Base-by-base conservation (phyloP, 2,329 filamentous ascomycete species). In the Arthrobotrys sinensis region DNA sequence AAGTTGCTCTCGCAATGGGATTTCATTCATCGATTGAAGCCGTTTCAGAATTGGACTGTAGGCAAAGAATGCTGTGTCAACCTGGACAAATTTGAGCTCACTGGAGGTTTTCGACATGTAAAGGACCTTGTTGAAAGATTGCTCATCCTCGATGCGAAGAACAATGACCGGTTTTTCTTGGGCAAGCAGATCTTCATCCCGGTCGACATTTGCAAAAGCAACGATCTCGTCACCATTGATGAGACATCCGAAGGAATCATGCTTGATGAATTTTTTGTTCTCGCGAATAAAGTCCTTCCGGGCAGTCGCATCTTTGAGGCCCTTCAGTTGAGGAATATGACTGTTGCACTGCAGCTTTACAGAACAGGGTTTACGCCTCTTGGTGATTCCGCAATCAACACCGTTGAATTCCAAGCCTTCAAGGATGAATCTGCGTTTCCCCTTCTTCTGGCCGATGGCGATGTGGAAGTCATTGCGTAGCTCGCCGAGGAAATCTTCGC, bases 401-500 rank as follows among this genome's bases (percentile, higher is more conserved):
- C 82, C 84, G 0, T 81, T 68, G 0, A 88, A 81, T 0, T 62
- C 46, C 2, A 90, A 81, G 0, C 84, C 78, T 0, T 83, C 79
- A 0, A 80, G 0, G 5, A 85, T 73, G 1, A 84, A 80, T 75
- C 76, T 82, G 43, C 85, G 83, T 19, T 85, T 81, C 12, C 86
- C 86, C 78, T 85, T 86, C 80, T 88, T 89, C 16, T 83, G 84
- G 0, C 86, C 87, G 14, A 83, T 85, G 0, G 87, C 85, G 4
- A 86, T 84, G 36, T 89, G 86, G 0, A 91, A 82, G 60, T 91
- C 90, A 11, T 90, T 88, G 0, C 89, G 87, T 2, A 94, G 84
- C 79, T 91, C 90, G 0, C 86, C 88, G 0, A 93, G 84, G 86
- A 93, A 90, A 80, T 93, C 91, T 80, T 93, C 91, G 3, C 91